These are phyloP conservation scores for Mentha longifolia DNA, from an alignment of 257 asterid genomes.

Conservation along the genomic window DNA sequence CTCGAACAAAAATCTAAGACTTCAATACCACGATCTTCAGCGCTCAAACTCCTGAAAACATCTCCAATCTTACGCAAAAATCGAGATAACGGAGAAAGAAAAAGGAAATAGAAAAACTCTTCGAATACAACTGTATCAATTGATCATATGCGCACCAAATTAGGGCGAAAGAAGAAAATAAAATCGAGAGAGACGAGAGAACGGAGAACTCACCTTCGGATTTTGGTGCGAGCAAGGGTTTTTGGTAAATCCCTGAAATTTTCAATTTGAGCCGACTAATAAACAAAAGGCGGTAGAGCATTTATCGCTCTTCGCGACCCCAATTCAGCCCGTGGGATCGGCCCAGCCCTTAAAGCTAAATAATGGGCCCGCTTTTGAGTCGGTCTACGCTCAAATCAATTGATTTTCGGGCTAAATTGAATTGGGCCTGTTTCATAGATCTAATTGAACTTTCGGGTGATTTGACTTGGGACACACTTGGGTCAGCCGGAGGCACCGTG, in stretches of 20 bases:
- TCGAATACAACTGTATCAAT: background rate
- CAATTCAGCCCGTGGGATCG: background rate
- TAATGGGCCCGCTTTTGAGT: background rate
- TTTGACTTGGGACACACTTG: no score
- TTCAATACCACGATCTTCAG: conserved; percentile 23
- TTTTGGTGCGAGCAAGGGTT: conserved; percentile 35
- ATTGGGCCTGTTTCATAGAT: no score
- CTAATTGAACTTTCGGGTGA: no score
- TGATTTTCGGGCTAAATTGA: no score
- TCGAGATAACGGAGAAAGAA: background rate
- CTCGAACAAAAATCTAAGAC: conserved; percentile 1
- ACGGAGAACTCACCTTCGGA: conserved; percentile 31
- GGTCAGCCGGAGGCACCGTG: no score
- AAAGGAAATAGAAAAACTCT: background rate
- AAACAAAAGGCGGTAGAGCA: conserved; percentile 30
- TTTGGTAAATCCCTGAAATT: conserved; percentile 22
- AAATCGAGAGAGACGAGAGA: conserved; percentile 24
- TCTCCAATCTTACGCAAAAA: conserved; percentile 3
- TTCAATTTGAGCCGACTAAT: conserved; percentile 10
- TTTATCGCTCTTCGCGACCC: background rate
- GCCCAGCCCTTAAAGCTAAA: background rate
- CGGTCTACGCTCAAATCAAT: no score
- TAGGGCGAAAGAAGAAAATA: background rate
- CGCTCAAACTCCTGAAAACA: conserved; percentile 36
- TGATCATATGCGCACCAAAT: background rate